A percentile compares a stretch with the other conserved stretches of the same genome.
Evolutionary conservation across 2,329 filamentous ascomycete genomes (phyloP).

Genomic region (Alternaria gaisen): DNA sequence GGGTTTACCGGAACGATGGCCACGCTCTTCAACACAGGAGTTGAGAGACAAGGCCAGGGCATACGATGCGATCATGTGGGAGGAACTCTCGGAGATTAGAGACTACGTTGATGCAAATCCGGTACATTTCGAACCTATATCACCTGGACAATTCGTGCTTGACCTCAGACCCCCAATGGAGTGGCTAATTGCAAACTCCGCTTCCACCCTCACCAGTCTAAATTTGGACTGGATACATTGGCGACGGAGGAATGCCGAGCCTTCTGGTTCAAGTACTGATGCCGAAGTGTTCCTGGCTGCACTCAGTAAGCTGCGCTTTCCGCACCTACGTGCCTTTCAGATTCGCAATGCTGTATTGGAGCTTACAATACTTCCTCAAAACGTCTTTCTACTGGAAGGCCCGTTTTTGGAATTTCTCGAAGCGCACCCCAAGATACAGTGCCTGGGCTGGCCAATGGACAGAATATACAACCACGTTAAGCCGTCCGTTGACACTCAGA

Average conservation of each 20-base stretch:
- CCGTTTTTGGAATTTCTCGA: constrained; percentile 56
- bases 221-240: constrained; percentile 50
- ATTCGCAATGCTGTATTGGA: constrained; percentile 55
- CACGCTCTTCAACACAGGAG: constrained; percentile 15
- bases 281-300: constrained; percentile 29
- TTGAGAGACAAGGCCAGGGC: constrained; percentile 27
- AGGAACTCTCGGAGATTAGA: constrained; percentile 33
- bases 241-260: constrained; percentile 30
- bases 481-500: constrained; percentile 33
- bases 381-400: constrained; percentile 51
- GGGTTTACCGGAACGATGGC: constrained; percentile 10
- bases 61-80: constrained; percentile 41
- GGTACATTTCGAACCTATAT: constrained; percentile 9
- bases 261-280: constrained; percentile 8
- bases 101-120: constrained; percentile 30
- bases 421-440: constrained; percentile 54
- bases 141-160: neutral
- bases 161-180: constrained; percentile 22
- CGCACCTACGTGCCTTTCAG: constrained; percentile 57
- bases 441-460: constrained; percentile 58
- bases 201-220: constrained; percentile 42
- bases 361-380: constrained; percentile 47
- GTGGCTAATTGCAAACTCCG: constrained; percentile 31
- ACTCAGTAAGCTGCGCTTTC: constrained; percentile 53
- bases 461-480: constrained; percentile 52